phyloP scores from a whole-genome alignment of 2,329 filamentous ascomycete genomes.

The Hymenoscyphus repandus region DNA sequence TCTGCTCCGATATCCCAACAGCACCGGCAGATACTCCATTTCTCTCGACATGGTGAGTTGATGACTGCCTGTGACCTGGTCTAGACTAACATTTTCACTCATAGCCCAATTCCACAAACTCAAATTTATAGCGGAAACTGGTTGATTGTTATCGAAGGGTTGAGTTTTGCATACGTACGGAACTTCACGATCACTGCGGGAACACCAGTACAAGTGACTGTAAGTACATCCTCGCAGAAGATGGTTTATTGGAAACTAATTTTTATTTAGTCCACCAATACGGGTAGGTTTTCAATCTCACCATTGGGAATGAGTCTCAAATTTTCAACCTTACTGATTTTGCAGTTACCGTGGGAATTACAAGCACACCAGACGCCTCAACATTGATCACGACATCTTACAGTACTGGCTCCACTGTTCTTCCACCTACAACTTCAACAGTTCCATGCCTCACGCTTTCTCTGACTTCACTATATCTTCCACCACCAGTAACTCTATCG shows the following conservation, averaged over 20 bases:
- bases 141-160: neutral
- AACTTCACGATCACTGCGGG: neutral
- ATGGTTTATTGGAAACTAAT: too few species aligned
- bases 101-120: neutral
- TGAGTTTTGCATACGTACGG: neutral
- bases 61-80: neutral
- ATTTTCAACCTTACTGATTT: neutral
- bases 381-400: neutral
- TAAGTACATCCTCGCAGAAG: neutral
- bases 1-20: neutral
- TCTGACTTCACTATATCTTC: neutral
- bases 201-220: neutral
- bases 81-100: neutral
- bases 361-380: neutral
- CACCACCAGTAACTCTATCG: neutral
- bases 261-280: too few species aligned
- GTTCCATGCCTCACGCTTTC: neutral
- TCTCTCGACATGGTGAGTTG: neutral
- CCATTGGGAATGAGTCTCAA: too few species aligned
- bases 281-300: too few species aligned
- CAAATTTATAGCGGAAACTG: neutral
- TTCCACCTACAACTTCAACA: neutral
- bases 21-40: neutral
- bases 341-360: neutral
- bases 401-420: neutral